phyloP scores from a whole-genome alignment of 2,329 filamentous ascomycete species.

The Magnaporthiopsis rhizophila region DNA sequence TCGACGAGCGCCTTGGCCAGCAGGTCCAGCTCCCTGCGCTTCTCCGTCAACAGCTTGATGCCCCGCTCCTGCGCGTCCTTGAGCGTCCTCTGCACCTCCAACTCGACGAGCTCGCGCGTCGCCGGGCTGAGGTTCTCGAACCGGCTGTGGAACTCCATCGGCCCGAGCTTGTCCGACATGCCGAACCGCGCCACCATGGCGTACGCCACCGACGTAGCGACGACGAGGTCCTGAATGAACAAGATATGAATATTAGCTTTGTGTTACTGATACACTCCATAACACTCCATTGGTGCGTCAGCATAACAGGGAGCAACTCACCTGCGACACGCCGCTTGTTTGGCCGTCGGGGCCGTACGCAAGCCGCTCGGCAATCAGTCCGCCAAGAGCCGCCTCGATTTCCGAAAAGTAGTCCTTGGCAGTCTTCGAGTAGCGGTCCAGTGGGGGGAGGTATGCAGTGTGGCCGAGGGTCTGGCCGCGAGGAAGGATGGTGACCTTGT shows the following conservation, averaged over 20 bases:
- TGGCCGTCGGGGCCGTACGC: constrained; percentile 88
- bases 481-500: constrained; percentile 96
- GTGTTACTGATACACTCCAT: background rate
- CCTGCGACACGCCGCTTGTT: constrained; percentile 75
- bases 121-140: constrained; percentile 77
- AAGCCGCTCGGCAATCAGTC: constrained; percentile 77
- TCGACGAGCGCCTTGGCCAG: constrained; percentile 84
- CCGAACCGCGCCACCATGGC: constrained; percentile 82
- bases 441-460: constrained; percentile 79
- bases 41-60: constrained; percentile 59
- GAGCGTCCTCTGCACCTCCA: constrained; percentile 77
- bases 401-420: constrained; percentile 67
- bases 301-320: constrained; percentile 32
- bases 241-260: too few relatives aligned
- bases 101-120: constrained; percentile 80
- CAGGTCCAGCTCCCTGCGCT: constrained; percentile 77
- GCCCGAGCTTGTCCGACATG: constrained; percentile 82
- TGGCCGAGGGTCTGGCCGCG: constrained; percentile 80
- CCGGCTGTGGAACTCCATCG: constrained; percentile 77
- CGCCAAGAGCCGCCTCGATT: constrained; percentile 66
- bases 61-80: constrained; percentile 76
- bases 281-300: too few relatives aligned
- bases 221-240: constrained; percentile 72
- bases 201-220: constrained; percentile 75
- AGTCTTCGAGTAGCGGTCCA: constrained; percentile 87